Base-by-base conservation (phyloP, 163 green algal species). In the Coccomyxa subellipsoidea region DNA sequence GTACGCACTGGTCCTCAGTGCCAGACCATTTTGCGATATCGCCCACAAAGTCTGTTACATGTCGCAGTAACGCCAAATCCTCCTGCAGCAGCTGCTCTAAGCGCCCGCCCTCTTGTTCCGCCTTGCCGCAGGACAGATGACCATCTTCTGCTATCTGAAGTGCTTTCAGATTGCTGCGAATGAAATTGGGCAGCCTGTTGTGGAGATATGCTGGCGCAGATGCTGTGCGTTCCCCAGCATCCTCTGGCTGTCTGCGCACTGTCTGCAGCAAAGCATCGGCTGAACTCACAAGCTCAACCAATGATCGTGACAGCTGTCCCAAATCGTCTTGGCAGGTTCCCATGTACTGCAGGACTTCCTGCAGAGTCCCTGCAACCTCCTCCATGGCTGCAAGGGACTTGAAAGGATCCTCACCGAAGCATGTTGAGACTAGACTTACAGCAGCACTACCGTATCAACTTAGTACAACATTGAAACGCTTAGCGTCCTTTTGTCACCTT, bases 51-150 rank as follows among this genome's bases (percentile, higher is more conserved):
- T 73, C 66, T 73, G 66, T 34, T 32, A 34, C 66, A 73, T 73
- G 66, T 23, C 66, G 66, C n/a, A 73, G 66, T 73, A 73, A 73
- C 66, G 66, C 66, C 66, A 73, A 34, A 73, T 73, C 66, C 21
- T 73, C 29, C 66, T 32, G n/a, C 66, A 73, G 66, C 66, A 8
- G 1, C 47, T 59, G 47, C 47, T 59, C 47, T 18, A 59, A 59
- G 47, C 15, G 21, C 47, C 47, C 23, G 4, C 47, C 23, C 4
- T 59, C 15, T 18, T 59, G 47, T 18, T 59, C 15, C 23, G 23
- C 21, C 21, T 18, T 59, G 15, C 15, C 23, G 47, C 47, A 59
- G 47, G 15, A 23, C 23, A 59, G 23, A 2, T 18, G 47, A 12
- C 47, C 47, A 6, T 21, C 0, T 59, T 59, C 4, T 27, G 23